phyloP scores from a whole-genome alignment of 345 rosid genomes.

The Aegle marmelos region DNA sequence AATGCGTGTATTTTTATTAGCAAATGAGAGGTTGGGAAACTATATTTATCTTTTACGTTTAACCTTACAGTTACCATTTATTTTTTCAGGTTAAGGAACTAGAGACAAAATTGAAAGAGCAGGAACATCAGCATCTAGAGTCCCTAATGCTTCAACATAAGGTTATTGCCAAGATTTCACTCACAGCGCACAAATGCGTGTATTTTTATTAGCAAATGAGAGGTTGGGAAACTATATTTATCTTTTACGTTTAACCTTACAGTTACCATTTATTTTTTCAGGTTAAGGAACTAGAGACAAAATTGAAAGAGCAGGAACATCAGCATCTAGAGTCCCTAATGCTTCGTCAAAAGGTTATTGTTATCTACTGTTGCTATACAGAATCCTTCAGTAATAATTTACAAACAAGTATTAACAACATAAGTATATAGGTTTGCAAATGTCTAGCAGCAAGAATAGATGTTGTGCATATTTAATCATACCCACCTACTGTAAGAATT shows the following conservation, averaged over 20 bases:
- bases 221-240: not conserved
- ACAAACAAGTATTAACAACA: not conserved
- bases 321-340: constrained; percentile 43
- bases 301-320: constrained; percentile 50
- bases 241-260: not conserved
- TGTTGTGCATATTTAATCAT: not conserved
- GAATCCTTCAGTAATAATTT: not conserved
- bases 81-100: constrained; percentile 59
- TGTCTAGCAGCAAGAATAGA: not conserved
- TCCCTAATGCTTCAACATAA: constrained; percentile 45
- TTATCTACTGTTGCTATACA: not conserved
- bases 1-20: not conserved
- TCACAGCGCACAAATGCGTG: no score
- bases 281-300: constrained; percentile 68
- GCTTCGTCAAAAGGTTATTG: constrained; percentile 51
- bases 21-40: not conserved
- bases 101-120: constrained; percentile 54
- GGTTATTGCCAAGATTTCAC: no score
- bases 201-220: not conserved
- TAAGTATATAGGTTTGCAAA: not conserved
- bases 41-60: not conserved
- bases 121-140: constrained; percentile 50
- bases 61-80: not conserved
- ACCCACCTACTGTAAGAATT: not conserved
- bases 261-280: constrained; percentile 19